A percentile compares a stretch with the other conserved stretches of the same genome.
These are phyloP conservation scores for Hanseniaspora osmophila DNA, from an alignment of 805 yeast genomes.

Conservation along the genomic window DNA sequence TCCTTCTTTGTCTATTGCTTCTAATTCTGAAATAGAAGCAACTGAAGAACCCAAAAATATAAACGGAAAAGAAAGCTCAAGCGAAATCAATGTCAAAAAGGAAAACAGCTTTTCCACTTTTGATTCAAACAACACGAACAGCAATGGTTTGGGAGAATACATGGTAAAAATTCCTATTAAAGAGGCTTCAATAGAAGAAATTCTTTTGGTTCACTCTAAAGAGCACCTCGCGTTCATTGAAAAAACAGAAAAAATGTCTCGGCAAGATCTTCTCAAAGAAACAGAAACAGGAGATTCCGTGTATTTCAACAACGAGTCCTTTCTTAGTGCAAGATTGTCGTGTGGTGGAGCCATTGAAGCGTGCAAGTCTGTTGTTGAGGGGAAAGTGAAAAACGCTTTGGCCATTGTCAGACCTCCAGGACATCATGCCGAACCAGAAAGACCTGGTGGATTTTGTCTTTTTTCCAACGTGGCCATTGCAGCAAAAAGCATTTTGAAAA, in stretches of 20 bases:
- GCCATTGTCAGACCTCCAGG: slow-evolving; percentile 99
- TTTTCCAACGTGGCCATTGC: slow-evolving; percentile 97
- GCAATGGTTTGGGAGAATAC: slow-evolving; percentile 48
- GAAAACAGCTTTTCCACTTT: no score
- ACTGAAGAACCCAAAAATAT: no score
- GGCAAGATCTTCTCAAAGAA: slow-evolving; percentile 61
- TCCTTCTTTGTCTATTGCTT: slow-evolving; percentile 52
- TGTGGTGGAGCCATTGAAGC: slow-evolving; percentile 98
- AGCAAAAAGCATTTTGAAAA: slow-evolving; percentile 65
- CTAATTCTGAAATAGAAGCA: no score
- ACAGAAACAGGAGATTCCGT: slow-evolving; percentile 91
- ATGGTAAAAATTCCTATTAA: slow-evolving; percentile 85
- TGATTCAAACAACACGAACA: not conserved
- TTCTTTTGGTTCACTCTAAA: slow-evolving; percentile 69
- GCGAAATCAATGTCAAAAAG: no score
- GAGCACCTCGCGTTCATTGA: slow-evolving; percentile 66
- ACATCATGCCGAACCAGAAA: slow-evolving; percentile 96
- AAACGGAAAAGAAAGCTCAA: no score
- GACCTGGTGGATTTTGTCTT: slow-evolving; percentile 93
- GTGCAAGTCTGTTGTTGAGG: slow-evolving; percentile 87
- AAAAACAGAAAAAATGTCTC: slow-evolving; percentile 62
- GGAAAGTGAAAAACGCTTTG: slow-evolving; percentile 75
- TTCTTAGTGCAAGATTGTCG: slow-evolving; percentile 72
- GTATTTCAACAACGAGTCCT: slow-evolving; percentile 84
- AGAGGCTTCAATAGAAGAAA: slow-evolving; percentile 78